A percentile compares a stretch with the other conserved stretches of the same genome.
Evolutionary conservation across 208 protist species (phyloP).

Genomic region (Crithidia bombi): DNA sequence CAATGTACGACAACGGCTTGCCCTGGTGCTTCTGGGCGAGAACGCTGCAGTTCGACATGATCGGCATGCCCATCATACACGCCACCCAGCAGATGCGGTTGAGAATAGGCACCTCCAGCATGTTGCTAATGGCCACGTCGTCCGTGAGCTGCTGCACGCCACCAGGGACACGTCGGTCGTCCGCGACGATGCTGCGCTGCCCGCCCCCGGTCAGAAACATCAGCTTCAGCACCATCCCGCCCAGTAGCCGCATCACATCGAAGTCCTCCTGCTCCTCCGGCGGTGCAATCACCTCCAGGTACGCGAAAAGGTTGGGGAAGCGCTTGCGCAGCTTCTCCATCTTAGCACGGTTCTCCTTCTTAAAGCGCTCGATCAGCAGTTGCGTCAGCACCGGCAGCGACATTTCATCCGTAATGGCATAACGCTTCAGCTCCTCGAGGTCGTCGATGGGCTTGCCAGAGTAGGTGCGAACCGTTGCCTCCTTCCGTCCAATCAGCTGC

Average conservation of each 20-base stretch:
- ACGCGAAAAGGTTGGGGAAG: constrained; percentile 34
- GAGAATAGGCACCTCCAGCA: constrained; percentile 57
- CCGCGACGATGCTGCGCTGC: constrained; percentile 59
- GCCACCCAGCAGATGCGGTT: constrained; percentile 59
- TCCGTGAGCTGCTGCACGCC: constrained; percentile 35
- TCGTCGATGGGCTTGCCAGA: constrained; percentile 30
- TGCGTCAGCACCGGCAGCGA: constrained; percentile 36
- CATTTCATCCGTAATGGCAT: constrained; percentile 46
- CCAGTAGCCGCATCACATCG: constrained; percentile 37
- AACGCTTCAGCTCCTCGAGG: constrained; percentile 42
- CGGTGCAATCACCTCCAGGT: constrained; percentile 31
- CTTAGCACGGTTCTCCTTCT: constrained; percentile 38
- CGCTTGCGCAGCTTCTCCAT: constrained; percentile 36
- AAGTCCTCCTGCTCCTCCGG: constrained; percentile 31
- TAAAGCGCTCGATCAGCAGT: constrained; percentile 38
- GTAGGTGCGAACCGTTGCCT: constrained; percentile 25
- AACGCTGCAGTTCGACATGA: constrained; percentile 38
- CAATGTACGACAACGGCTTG: constrained; percentile 41
- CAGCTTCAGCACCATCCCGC: constrained; percentile 49
- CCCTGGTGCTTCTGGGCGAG: constrained; percentile 29
- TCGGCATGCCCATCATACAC: constrained; percentile 60
- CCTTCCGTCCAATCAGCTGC: constrained; percentile 24
- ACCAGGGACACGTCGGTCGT: constrained; percentile 44
- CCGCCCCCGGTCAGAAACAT: constrained; percentile 69
- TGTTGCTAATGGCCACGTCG: constrained; percentile 49